A percentile compares a stretch with the other conserved stretches of the same genome.
phyloP scores from a whole-genome alignment of 2,329 filamentous ascomycete species.

The Daldinia sp. region DNA sequence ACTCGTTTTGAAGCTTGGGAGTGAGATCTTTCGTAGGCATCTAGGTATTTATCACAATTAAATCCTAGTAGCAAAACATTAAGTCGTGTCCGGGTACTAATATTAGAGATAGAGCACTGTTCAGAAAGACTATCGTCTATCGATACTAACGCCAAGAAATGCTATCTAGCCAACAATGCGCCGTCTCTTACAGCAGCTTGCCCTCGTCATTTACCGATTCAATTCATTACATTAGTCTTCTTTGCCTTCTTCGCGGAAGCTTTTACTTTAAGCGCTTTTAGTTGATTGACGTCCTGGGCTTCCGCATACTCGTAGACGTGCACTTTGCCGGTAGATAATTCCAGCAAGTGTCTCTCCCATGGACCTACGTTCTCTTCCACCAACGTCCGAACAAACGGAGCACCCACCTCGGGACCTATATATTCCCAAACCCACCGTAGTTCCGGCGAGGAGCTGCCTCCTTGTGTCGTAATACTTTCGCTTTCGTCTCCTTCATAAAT shows the following conservation, averaged over 20 bases:
- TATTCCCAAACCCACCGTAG: constrained; percentile 68
- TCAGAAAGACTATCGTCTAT: constrained; percentile 25
- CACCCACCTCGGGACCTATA: constrained; percentile 57
- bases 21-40: not conserved
- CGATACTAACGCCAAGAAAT: constrained; percentile 33
- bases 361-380: constrained; percentile 66
- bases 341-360: constrained; percentile 63
- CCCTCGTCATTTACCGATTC: constrained; percentile 6
- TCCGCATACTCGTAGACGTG: constrained; percentile 60
- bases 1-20: not conserved
- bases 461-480: not conserved
- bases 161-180: constrained; percentile 1
- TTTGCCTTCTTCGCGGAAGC: not conserved
- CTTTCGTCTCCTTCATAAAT: constrained; percentile 38
- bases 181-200: not conserved
- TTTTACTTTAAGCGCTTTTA: constrained; percentile 38
- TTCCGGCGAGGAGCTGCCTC: constrained; percentile 37
- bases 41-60: not conserved
- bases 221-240: constrained; percentile 18
- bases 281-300: constrained; percentile 41
- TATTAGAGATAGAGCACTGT: constrained; percentile 2
- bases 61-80: not conserved
- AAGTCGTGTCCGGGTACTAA: not conserved
- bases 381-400: constrained; percentile 58
- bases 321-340: constrained; percentile 58